Evolutionary conservation across 163 green algal genomes (phyloP).

Genomic region (Smithsoniella earleae): DNA sequence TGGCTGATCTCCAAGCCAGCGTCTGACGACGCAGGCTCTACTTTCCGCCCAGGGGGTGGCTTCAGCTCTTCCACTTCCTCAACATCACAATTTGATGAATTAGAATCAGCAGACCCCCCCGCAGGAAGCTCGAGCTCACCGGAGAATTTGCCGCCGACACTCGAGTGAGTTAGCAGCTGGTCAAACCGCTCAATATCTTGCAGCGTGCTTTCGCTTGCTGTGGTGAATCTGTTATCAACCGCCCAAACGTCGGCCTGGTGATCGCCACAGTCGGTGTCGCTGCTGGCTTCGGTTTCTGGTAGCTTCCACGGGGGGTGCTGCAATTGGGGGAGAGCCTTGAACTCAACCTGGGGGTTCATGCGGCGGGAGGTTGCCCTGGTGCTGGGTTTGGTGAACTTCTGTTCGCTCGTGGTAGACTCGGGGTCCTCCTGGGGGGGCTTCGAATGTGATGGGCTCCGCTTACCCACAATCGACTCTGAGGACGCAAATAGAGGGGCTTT

Average conservation of each 20-base stretch:
- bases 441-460: neutral
- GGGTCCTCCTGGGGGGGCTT: neutral
- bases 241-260: neutral
- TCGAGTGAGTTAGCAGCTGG: neutral
- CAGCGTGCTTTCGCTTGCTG: neutral
- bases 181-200: neutral
- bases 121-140: too few species aligned
- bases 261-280: neutral
- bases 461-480: too few species aligned
- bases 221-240: neutral
- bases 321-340: neutral
- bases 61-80: neutral
- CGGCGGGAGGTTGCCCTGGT: neutral
- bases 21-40: neutral
- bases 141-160: too few species aligned
- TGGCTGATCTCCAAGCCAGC: neutral
- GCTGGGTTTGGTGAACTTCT: neutral
- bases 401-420: neutral
- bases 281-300: neutral
- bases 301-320: too few species aligned
- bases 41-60: neutral
- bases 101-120: too few species aligned
- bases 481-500: too few species aligned
- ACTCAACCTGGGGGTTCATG: neutral
- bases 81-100: neutral